A percentile compares a stretch with the other conserved stretches of the same genome.
These are phyloP conservation scores for Oryza longistaminata DNA, from an alignment of 176 grass and related monocot genomes.

Conservation along the genomic window DNA sequence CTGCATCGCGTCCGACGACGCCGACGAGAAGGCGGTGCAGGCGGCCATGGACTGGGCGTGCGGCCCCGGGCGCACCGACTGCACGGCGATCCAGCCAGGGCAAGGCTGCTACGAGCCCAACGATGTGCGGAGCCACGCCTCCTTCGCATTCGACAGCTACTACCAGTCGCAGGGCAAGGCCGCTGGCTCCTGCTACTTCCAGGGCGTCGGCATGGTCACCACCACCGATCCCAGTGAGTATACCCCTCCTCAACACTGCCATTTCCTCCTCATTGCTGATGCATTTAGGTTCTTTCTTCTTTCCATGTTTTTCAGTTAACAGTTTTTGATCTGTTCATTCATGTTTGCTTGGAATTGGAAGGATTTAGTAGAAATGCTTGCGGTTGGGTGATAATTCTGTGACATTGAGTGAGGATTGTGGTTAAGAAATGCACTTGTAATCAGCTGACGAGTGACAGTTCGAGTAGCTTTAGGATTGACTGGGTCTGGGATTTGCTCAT, in stretches of 20 bases:
- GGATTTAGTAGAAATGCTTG: neutral
- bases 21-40: conserved; percentile 83
- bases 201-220: conserved; percentile 88
- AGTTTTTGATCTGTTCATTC: neutral
- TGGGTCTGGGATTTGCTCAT: neutral
- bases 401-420: neutral
- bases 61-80: conserved; percentile 77
- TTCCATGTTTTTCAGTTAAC: neutral
- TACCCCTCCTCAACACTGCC: neutral
- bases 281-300: neutral
- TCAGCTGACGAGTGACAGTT: neutral
- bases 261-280: neutral
- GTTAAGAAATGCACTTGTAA: neutral
- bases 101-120: conserved; percentile 77
- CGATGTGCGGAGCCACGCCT: conserved; percentile 80
- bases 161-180: conserved; percentile 79
- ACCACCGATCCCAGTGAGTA: conserved; percentile 93
- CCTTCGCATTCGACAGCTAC: conserved; percentile 84
- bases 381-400: neutral
- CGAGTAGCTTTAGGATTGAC: neutral
- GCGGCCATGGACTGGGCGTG: conserved; percentile 97
- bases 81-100: conserved; percentile 86
- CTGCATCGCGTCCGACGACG: conserved; percentile 82
- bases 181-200: conserved; percentile 87
- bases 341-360: neutral